Conservation (phyloP, 2,329 filamentous ascomycete species). For the Biscogniauxia sp. region DNA sequence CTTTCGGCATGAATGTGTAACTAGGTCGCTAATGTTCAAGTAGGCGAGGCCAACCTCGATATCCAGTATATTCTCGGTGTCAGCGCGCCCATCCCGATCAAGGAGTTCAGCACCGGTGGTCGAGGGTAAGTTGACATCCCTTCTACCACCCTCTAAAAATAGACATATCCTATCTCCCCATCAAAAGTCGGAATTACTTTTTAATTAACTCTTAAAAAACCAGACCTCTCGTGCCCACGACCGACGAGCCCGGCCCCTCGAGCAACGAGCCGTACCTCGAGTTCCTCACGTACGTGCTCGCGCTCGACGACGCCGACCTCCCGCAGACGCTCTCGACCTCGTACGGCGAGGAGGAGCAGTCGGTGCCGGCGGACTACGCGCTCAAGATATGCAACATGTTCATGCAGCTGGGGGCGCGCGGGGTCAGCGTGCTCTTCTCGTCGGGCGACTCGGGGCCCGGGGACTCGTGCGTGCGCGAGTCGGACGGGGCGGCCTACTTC, state of each 20-base stretch:
- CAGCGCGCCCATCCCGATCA: constrained; percentile 52
- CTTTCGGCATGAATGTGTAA: too few relatives aligned
- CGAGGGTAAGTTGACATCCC: constrained; percentile 33
- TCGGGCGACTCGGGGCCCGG: constrained; percentile 61
- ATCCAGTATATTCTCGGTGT: constrained; percentile 59
- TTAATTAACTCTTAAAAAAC: constrained; percentile 12
- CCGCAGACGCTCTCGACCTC: constrained; percentile 63
- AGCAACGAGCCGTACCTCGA: constrained; percentile 69
- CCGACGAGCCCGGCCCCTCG: constrained; percentile 47
- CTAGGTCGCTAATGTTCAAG: constrained; percentile 11
- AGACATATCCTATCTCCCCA: constrained; percentile 35
- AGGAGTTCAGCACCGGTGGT: constrained; percentile 60
- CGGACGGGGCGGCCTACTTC: constrained; percentile 38
- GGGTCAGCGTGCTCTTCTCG: constrained; percentile 59
- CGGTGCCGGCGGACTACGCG: constrained; percentile 58
- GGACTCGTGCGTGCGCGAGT: constrained; percentile 59
- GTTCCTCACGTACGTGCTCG: constrained; percentile 60
- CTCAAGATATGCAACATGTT: constrained; percentile 60
- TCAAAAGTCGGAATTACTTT: constrained; percentile 13
- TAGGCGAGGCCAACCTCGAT: constrained; percentile 62
- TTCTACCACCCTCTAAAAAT: too few relatives aligned
- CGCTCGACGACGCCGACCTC: constrained; percentile 46
- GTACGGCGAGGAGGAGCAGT: constrained; percentile 66
- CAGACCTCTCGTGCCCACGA: constrained; percentile 54
- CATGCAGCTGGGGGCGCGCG: constrained; percentile 61